Base-by-base conservation (phyloP, 805 yeast species). In the Ogataea neopini region DNA sequence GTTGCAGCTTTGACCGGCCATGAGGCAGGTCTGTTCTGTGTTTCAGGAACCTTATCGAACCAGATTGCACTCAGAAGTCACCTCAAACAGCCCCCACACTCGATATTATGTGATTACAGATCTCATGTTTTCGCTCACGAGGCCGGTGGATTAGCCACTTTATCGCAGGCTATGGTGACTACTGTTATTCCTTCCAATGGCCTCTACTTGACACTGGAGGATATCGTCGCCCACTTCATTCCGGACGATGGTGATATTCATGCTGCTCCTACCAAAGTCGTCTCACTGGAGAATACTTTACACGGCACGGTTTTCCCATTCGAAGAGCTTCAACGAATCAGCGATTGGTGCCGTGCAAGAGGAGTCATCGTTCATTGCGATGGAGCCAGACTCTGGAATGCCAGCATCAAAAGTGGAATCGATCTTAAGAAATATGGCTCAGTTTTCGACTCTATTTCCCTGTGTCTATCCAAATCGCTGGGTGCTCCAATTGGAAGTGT, bases 351-450 rank as follows among this genome's bases (percentile, higher is more conserved):
- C 53, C 72, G 74, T 44, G 76, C 70, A 23, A 74, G 83, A 56
- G 74, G 72, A 45, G 68, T 88, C 46, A 75, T 72, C 47, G 66
- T 90, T 56, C 97, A 92, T 61, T 80, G 90, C 58, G 98, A 91
- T 64, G 98, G 97, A 52, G 98, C 97, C n/a, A 78, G 98, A 58
- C 69, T 91, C 43, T 90, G 95, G 91, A 88, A 87, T 64, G 97
- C 97, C n/a, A 73, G 82, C 34, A 86, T 77, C 10, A 91, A 77
- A 22, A 80, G 88, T 8, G 89, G 86, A 20, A 73, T 86, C 30
- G 69, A 88, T 14, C 68, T 90, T 51, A 68, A 66, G 15, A 88
- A 88, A 59, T 89, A 83, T 66, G 86, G 95, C 56, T 73, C 76
- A 52, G 71, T 81, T 51, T 90, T 90, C 63, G 97, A 90, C 67